phyloP scores from a whole-genome alignment of 2,329 filamentous ascomycete species.

The Eurotiales sp. region DNA sequence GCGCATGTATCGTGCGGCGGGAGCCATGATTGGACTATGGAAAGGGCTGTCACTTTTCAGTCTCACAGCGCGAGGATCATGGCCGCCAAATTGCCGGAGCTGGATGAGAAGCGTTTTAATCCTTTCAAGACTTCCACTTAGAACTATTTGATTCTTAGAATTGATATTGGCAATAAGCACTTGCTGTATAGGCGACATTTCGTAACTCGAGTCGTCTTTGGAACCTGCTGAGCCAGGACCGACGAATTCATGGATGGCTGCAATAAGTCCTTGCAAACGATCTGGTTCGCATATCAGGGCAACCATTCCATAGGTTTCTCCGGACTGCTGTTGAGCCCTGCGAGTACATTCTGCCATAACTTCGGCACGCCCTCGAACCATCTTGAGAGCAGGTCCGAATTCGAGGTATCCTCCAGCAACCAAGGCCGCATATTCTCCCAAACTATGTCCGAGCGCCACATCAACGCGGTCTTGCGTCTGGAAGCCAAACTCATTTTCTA shows the following conservation, averaged over 20 bases:
- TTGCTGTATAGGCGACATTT: constrained; percentile 74
- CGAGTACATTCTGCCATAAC: constrained; percentile 76
- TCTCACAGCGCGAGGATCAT: constrained; percentile 82
- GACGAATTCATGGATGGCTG: constrained; percentile 74
- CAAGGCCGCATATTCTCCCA: constrained; percentile 89
- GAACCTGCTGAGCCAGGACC: constrained; percentile 63
- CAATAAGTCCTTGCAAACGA: constrained; percentile 66
- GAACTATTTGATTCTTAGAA: constrained; percentile 91
- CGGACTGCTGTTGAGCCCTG: constrained; percentile 61
- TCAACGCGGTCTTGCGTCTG: constrained; percentile 66
- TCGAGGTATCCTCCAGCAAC: constrained; percentile 77
- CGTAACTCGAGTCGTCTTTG: constrained; percentile 64
- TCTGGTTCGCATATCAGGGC: constrained; percentile 83
- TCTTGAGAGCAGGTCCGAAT: constrained; percentile 71
- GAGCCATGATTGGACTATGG: constrained; percentile 87
- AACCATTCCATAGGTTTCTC: constrained; percentile 90
- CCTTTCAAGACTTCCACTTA: constrained; percentile 79
- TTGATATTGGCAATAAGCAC: constrained; percentile 93
- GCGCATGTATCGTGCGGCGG: constrained; percentile 71
- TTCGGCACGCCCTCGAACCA: constrained; percentile 75
- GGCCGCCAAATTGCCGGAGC: constrained; percentile 81
- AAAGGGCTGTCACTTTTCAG: constrained; percentile 87
- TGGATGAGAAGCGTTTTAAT: constrained; percentile 81
- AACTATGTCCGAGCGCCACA: constrained; percentile 81
- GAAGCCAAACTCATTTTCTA: constrained; percentile 83